A percentile compares a stretch with the other conserved stretches of the same genome.
These are phyloP conservation scores for Irpex rosettiformis DNA, from an alignment of 1,284 basidiomycete genomes.

Conservation along the genomic window DNA sequence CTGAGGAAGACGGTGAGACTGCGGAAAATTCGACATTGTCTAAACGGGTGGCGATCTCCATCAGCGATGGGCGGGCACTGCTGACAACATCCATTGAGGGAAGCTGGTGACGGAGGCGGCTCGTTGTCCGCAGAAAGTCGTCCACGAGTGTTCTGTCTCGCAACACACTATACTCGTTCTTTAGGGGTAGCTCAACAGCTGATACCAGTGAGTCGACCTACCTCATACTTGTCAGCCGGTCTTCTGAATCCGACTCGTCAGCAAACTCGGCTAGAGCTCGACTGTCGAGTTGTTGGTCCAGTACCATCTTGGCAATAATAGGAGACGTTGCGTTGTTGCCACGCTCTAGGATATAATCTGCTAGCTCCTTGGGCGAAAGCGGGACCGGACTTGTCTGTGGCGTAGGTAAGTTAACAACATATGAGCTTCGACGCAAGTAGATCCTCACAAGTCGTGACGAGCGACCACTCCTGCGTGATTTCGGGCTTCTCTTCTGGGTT, in stretches of 20 bases:
- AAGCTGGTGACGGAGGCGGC: neutral
- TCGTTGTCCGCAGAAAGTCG: neutral
- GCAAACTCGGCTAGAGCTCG: conserved; percentile 1
- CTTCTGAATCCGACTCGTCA: neutral
- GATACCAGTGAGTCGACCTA: neutral
- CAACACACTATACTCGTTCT: neutral
- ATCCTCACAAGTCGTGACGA: neutral
- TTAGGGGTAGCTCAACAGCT: neutral
- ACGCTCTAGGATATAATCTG: neutral
- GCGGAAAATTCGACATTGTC: neutral
- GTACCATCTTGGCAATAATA: neutral
- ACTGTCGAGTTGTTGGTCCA: neutral
- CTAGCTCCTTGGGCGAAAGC: neutral
- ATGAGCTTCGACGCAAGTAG: neutral
- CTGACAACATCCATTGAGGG: neutral
- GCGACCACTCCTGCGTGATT: neutral
- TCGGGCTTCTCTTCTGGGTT: neutral
- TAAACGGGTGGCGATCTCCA: neutral
- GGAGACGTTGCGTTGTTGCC: neutral
- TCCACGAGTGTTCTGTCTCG: neutral
- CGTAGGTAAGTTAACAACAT: neutral
- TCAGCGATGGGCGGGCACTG: neutral
- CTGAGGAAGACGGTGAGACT: neutral
- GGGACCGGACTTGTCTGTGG: neutral
- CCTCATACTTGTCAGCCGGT: neutral